Evolutionary conservation across 116 monocot species (phyloP).

Genomic region (Dioscorea cayenensis): DNA sequence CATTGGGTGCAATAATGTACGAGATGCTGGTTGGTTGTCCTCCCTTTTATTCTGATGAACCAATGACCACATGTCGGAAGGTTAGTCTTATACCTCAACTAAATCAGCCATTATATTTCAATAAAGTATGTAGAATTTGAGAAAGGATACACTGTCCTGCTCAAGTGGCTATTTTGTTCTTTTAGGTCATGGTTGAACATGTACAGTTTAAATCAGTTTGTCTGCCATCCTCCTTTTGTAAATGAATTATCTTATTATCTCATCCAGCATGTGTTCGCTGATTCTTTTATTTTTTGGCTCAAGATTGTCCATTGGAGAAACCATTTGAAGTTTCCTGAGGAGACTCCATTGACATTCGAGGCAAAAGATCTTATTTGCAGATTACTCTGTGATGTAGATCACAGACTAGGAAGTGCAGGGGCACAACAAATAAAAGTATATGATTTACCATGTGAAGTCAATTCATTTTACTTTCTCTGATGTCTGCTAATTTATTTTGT

Average conservation of each 20-base stretch:
- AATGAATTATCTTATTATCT: neutral
- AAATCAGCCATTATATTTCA: neutral
- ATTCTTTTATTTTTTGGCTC: neutral
- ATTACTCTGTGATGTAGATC: constrained; percentile 56
- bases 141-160: too few species aligned
- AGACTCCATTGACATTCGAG: constrained; percentile 33
- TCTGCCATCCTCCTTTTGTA: neutral
- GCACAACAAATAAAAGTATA: constrained; percentile 52
- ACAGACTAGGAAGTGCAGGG: constrained; percentile 51
- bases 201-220: too few species aligned
- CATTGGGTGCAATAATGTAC: constrained; percentile 75
- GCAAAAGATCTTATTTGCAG: constrained; percentile 58
- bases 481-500: neutral
- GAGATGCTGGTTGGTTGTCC: constrained; percentile 79
- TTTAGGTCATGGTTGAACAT: too few species aligned
- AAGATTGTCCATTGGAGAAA: constrained; percentile 69
- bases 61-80: constrained; percentile 71
- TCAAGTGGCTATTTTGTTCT: too few species aligned
- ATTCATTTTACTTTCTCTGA: neutral
- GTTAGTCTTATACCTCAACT: constrained; percentile 12
- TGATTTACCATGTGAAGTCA: neutral
- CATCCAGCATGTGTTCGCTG: neutral
- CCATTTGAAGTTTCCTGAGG: constrained; percentile 67
- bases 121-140: neutral
- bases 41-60: constrained; percentile 75